Conservation (phyloP, 768 basidiomycete species). For the Collybia sp. region DNA sequence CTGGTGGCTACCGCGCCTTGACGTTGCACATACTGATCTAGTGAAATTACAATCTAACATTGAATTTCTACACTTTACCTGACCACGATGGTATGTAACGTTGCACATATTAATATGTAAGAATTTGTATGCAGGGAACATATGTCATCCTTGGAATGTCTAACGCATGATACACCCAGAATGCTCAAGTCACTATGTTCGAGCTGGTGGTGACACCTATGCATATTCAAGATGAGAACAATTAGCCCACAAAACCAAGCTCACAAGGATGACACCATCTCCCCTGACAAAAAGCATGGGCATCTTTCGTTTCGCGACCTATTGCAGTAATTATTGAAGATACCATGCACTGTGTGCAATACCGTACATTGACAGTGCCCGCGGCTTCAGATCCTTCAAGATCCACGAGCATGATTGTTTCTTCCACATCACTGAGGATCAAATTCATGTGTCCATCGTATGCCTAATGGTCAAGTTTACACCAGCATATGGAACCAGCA, state of each 20-base stretch:
- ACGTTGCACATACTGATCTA: no score
- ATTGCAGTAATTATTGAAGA: constrained; percentile 2
- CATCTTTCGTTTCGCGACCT: constrained; percentile 92
- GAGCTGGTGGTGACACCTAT: constrained; percentile 78
- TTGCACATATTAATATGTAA: no score
- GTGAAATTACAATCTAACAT: no score
- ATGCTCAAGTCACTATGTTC: constrained; percentile 38
- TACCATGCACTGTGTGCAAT: constrained; percentile 1
- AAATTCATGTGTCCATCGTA: constrained; percentile 99
- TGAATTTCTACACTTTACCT: no score
- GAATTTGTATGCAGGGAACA: neutral
- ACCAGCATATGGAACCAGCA: neutral
- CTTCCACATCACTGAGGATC: constrained; percentile 95
- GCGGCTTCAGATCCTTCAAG: constrained; percentile 54
- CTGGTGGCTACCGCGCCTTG: neutral
- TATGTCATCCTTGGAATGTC: neutral
- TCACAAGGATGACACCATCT: constrained; percentile 92
- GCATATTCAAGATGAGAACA: neutral
- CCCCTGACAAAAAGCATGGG: constrained; percentile 98
- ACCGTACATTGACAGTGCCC: constrained; percentile 60
- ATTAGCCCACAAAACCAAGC: constrained; percentile 17
- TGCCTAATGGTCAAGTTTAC: constrained; percentile 51
- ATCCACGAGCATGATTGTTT: constrained; percentile 96
- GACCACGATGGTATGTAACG: no score
- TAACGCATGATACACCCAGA: no score